Percentiles rank a stretch among this genome's conserved stretches.
phyloP scores from a whole-genome alignment of 129 eudicot genomes.

The Artemisia tridentata region DNA sequence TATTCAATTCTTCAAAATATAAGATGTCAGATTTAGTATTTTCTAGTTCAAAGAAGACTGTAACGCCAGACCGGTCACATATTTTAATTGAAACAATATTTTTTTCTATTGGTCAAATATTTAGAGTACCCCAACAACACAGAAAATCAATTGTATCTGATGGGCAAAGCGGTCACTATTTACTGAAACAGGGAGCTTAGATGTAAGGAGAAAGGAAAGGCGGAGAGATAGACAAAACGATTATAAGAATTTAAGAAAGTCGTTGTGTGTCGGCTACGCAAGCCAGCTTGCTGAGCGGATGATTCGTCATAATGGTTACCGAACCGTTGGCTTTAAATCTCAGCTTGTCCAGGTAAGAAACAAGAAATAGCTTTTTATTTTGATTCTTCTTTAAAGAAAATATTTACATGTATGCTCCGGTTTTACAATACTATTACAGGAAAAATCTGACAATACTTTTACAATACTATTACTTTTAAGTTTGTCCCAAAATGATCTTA shows the following conservation, averaged over 20 bases:
- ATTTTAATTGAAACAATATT: background rate
- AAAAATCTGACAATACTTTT: too few relatives aligned
- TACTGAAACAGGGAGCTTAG: conserved; percentile 49
- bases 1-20: background rate
- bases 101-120: conserved; percentile 8
- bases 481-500: too few relatives aligned
- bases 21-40: conserved; percentile 8
- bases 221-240: conserved; percentile 52
- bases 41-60: background rate
- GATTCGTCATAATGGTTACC: conserved; percentile 85
- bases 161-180: background rate
- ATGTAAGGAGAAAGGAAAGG: conserved; percentile 54
- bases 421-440: too few relatives aligned
- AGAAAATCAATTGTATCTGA: background rate
- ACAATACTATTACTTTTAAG: too few relatives aligned
- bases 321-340: conserved; percentile 82
- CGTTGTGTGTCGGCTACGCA: conserved; percentile 79
- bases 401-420: too few relatives aligned
- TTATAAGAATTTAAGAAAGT: conserved; percentile 75
- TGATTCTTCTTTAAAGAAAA: too few relatives aligned
- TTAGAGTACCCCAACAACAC: background rate
- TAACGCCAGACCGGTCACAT: background rate
- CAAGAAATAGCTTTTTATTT: background rate
- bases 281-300: conserved; percentile 91
- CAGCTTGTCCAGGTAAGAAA: conserved; percentile 80